A percentile compares a stretch with the other conserved stretches of the same genome.
Evolutionary conservation across 1,284 basidiomycete species (phyloP).

Genomic region (Neonothopanus nambi): DNA sequence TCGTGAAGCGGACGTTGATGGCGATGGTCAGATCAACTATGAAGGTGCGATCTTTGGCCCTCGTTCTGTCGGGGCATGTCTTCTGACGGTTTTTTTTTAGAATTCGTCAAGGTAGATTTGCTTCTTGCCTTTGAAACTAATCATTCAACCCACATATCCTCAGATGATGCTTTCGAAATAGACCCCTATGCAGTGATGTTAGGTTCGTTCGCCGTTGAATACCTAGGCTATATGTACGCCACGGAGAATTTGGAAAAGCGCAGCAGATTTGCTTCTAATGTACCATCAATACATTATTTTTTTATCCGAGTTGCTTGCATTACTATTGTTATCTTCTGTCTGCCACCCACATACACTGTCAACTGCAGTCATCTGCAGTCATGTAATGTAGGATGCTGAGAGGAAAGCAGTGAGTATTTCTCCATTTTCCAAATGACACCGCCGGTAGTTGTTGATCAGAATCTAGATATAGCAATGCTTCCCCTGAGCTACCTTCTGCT

Average conservation of each 20-base stretch:
- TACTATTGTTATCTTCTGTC: too few relatives aligned
- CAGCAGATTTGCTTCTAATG: too few relatives aligned
- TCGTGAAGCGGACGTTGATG: slow-evolving; percentile 95
- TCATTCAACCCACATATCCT: neutral
- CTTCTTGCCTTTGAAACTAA: neutral
- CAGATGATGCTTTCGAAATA: slow-evolving; percentile 24
- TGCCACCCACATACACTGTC: too few relatives aligned
- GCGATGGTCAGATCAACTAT: slow-evolving; percentile 89
- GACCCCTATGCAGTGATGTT: neutral
- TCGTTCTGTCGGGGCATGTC: neutral
- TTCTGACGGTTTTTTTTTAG: slow-evolving; percentile 34
- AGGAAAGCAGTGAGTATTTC: too few relatives aligned
- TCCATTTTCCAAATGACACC: too few relatives aligned
- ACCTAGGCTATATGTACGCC: neutral
- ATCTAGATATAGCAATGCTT: too few relatives aligned
- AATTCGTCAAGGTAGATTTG: slow-evolving; percentile 65
- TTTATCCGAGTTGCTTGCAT: neutral
- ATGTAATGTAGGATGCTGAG: too few relatives aligned
- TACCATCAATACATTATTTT: neutral
- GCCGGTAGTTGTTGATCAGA: too few relatives aligned
- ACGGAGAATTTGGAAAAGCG: too few relatives aligned
- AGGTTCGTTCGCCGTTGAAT: neutral
- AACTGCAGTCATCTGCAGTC: too few relatives aligned
- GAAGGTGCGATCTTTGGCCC: slow-evolving; percentile 52
- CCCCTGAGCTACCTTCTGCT: too few relatives aligned